Base-by-base conservation (phyloP, 163 green algal species). In the Scenedesmus sp. region DNA sequence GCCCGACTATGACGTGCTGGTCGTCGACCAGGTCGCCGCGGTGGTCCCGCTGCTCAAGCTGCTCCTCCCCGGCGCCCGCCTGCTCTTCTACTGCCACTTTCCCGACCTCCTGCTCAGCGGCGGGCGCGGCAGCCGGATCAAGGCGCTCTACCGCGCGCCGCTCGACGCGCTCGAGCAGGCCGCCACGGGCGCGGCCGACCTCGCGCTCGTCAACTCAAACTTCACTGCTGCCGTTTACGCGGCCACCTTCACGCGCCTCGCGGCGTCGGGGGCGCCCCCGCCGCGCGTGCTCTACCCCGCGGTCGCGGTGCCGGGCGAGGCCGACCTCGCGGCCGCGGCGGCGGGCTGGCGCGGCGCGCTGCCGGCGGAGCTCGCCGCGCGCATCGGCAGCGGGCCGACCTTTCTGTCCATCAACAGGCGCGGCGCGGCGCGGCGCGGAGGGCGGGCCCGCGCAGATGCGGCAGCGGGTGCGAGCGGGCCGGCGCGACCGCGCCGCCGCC, bases 11-110 rank as follows among this genome's bases (percentile, higher is more conserved):
- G 89, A 97, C 66, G 82, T 93, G 0, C 56, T 96, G 3, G 81
- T 97, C 44, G 91, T 94, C 3, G 93, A 97, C 70, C 93, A 97
- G 75, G 90, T 94, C 15, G 95, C 93, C 10, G 91, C 82, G 0
- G 92, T 95, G 0, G 84, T 98, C 22, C 93, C 93, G 22, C 28
- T 98, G 14, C 84, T 98, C 51, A 87, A 87, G 47, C 28, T 85
- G 44, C 80, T 92, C 6, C 72, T 87, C 20, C 50, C 65, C 5
- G 15, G 28, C 34, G 63, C 70, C 28, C 87, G 86, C 60, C 83
- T 97, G 7, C 78, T 99, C 31, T 99, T 99, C 84, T 99, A 99
- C 80, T 99, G 96, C 90, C 96, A 99, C 84, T 99, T 97, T 82
- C 96, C 96, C 2, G 96, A 99, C 84, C 72, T 97, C 33, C 88